These are phyloP conservation scores for Aspergillus oerlinghausenensis DNA, from an alignment of 2,329 filamentous ascomycete species.

Conservation along the genomic window DNA sequence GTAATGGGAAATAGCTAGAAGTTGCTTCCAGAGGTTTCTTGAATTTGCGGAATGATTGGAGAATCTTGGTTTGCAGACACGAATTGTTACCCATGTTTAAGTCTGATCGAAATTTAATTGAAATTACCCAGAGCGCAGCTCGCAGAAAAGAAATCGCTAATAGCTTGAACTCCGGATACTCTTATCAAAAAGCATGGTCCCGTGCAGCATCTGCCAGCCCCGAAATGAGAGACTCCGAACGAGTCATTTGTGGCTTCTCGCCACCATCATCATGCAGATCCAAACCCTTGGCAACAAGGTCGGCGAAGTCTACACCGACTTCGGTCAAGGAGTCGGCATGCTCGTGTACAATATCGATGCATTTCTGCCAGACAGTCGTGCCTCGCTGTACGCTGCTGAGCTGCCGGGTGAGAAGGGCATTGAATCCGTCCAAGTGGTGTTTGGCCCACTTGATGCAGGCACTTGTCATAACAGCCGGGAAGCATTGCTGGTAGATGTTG, in stretches of 20 bases:
- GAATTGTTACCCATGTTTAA: neutral
- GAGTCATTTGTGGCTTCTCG: constrained; percentile 19
- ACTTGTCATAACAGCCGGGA: constrained; percentile 81
- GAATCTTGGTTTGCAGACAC: neutral
- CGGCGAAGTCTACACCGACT: constrained; percentile 84
- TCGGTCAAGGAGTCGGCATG: constrained; percentile 77
- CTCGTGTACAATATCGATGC: constrained; percentile 73
- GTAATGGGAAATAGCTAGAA: neutral
- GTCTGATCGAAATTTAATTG: neutral
- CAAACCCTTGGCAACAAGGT: constrained; percentile 63
- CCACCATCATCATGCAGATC: constrained; percentile 22
- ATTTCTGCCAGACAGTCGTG: constrained; percentile 74
- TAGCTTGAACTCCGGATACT: neutral
- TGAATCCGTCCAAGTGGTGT: constrained; percentile 87
- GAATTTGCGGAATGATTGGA: neutral
- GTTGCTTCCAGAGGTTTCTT: neutral
- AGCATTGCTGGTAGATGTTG: constrained; percentile 79
- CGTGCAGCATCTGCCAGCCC: constrained; percentile 15
- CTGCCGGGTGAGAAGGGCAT: constrained; percentile 73
- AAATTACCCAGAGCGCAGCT: neutral
- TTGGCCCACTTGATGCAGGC: constrained; percentile 99
- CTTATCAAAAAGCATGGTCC: neutral
- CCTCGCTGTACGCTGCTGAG: constrained; percentile 77
- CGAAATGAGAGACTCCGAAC: constrained; percentile 19
- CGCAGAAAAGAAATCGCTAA: neutral